Base-by-base conservation (phyloP, 2,329 filamentous ascomycete species). In the Sclerotinia glacialis region DNA sequence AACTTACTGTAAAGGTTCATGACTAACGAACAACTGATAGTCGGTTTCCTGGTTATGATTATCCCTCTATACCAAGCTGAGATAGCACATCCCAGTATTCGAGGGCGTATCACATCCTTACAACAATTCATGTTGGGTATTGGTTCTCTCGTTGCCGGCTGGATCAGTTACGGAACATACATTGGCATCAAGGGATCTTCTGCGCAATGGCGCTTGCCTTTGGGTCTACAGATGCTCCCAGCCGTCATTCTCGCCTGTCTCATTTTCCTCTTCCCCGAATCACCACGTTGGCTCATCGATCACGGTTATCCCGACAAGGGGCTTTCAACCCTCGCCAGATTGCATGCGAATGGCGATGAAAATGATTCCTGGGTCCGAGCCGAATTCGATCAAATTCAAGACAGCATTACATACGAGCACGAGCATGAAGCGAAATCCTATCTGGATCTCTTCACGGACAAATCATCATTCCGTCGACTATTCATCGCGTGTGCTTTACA, bases 61-160 rank as follows among this genome's bases (percentile, higher is more conserved):
- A 66, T 68, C 2, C 67, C 67, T 9, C 50, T 64, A 8, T 64
- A 75, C 66, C 91, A 93, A 75, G 90, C 89, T 28, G 91, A 95
- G 74, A 83, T 94, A 31, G 87, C 89, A 4, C 91, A 94, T 75
- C 91, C 91, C 1, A 84, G 83, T 67, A 94, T 94, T 73, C 85
- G 91, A 76, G 91, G 91, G 16, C 72, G 68, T 26, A 84, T 95
- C 42, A 93, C 90, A 0, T 85, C 86, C 40, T 80, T 94, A 4
- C 91, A 93, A 76, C 91, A 93, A 73, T 93, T 93, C 74, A 93
- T 93, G 90, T 77, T 94, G 62, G 91, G 90, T 1, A 84, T 94
- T 37, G 91, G 91, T 66, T 81, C 89, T 21, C 83, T 95, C 1
- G 79, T 87, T 21, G 91, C 91, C 0, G 83, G 86, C 0, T 93